Evolutionary conservation across 495 filamentous ascomycete species (phyloP), one percentile per base, ranked within the genome.

Genomic region (Darksidea phi): DNA sequence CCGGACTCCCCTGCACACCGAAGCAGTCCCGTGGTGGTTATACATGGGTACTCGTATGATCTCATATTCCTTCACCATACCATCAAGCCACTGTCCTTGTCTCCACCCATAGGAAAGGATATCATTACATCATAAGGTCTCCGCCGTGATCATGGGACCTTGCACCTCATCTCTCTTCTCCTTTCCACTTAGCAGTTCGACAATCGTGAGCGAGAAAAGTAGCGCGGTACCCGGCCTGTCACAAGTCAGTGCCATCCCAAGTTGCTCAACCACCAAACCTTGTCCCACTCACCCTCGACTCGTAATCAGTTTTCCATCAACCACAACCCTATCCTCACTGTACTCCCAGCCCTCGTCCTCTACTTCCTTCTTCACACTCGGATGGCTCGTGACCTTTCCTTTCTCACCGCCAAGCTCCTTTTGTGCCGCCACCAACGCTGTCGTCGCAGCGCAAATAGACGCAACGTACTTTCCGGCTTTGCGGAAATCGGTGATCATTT

Each of bases 391-490:
- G 17, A 71, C 69, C 36, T 28, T 52, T 0, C 18, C 43, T 46
- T 67, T 63, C 43, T 34, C 46, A 6, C 58, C 61, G 11, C 49
- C 54, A 34, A 36, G 21, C 25, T 21, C 48, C 34, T 61, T 53
- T 18, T 23, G 6, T 6, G 32, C 53, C 21, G 41, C 57, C 25
- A 72, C 70, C 20, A 72, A 34, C 56, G 66, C 69, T 45, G 62
- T 72, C 21, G 70, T 71, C 11, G 48, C 70, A 20, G 70, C 70
- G 32, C 70, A 72, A 18, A 72, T 72, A 0, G 57, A 61, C 7
- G 54, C 68, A 6, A 69, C 66, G 15, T 21, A 63, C 26, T 67
- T 67, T 1, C 57, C 63, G 12, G 36, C 56, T 1, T 37, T 34
- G 5, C 61, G 49, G 60, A 63, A 72, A 2, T 43, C 21, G 21